phyloP scores from a whole-genome alignment of 2,329 filamentous ascomycete species.

The Dothistroma septosporum region DNA sequence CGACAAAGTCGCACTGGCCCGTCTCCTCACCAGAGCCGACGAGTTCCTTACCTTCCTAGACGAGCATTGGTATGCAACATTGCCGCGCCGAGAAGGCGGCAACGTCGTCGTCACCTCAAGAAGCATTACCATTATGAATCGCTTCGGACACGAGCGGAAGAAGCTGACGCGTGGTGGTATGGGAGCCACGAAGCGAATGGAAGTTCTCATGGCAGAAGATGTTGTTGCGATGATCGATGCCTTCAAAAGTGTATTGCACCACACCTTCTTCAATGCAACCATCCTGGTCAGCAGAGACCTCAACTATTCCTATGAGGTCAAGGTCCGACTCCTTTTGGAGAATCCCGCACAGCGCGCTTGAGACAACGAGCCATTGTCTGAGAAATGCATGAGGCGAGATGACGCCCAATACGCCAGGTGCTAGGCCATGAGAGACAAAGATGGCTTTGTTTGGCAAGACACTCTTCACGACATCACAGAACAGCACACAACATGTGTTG shows the following conservation, averaged over 20 bases:
- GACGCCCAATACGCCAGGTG: not conserved
- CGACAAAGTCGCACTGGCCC: not conserved
- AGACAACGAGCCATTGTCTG: not conserved
- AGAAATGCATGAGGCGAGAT: not conserved
- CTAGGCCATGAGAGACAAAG: not conserved
- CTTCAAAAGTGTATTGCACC: not conserved
- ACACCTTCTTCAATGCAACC: not conserved
- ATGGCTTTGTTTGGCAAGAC: not conserved
- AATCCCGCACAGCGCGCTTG: not conserved
- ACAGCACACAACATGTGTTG: not conserved
- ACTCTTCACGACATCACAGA: not conserved
- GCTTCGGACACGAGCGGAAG: not conserved
- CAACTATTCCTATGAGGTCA: not conserved
- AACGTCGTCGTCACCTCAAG: not conserved
- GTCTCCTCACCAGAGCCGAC: not conserved
- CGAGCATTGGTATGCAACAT: not conserved
- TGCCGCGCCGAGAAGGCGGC: not conserved
- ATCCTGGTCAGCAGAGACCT: not conserved
- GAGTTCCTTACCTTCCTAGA: not conserved
- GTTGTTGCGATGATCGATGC: not conserved
- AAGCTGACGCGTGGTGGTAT: not conserved
- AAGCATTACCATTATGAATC: not conserved
- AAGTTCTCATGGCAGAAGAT: not conserved
- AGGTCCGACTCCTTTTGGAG: not conserved
- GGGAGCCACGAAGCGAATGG: not conserved